phyloP scores from a whole-genome alignment of 352 stramenopile species.

The Phytophthora sp. region DNA sequence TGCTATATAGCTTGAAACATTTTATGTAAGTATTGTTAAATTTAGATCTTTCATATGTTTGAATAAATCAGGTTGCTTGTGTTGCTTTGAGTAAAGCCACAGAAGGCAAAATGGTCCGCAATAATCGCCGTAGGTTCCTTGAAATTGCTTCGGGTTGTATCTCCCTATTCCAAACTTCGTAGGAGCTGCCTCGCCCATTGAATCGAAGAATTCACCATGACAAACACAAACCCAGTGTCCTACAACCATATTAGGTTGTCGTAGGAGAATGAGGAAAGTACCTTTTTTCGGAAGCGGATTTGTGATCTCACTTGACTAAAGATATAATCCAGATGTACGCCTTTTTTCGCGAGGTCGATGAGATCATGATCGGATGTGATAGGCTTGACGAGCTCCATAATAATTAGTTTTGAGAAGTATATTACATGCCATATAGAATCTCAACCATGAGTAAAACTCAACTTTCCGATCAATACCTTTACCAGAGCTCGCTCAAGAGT shows the following conservation, averaged over 20 bases:
- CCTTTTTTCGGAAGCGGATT: neutral
- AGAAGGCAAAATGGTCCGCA: conserved; percentile 4
- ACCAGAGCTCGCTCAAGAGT: neutral
- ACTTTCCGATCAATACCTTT: neutral
- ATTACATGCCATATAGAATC: neutral
- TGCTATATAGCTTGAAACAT: neutral
- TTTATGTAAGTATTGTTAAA: neutral
- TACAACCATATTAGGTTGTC: neutral
- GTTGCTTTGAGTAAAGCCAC: conserved; percentile 12
- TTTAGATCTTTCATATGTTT: neutral
- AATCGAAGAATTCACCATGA: neutral
- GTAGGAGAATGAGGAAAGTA: neutral
- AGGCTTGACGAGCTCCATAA: neutral
- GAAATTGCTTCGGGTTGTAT: conserved; percentile 11
- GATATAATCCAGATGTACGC: neutral
- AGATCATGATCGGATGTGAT: neutral
- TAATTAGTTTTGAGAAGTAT: neutral
- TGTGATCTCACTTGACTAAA: neutral
- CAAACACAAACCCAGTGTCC: neutral
- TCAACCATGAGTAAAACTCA: neutral
- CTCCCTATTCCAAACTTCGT: neutral
- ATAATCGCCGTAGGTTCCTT: neutral
- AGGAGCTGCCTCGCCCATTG: neutral
- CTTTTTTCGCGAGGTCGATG: neutral
- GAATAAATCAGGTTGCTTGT: neutral